Conservation (phyloP, 345 rosid species). For the Gynandropsis gynandra region DNA sequence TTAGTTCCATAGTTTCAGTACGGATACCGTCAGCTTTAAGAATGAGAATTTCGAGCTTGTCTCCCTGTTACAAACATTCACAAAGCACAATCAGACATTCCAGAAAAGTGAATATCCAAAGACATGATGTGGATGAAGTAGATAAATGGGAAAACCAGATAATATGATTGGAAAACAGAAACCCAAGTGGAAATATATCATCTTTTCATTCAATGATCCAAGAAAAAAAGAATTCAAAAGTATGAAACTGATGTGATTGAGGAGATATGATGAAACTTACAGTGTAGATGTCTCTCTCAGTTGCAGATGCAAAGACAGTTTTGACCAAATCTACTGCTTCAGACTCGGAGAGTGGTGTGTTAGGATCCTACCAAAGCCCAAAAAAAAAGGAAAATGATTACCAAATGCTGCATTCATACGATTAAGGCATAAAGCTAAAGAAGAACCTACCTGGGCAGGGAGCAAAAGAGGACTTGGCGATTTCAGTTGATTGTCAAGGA, state of each 20-base stretch:
- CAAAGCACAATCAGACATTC: no score
- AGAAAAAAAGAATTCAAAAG: no score
- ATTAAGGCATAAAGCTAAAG: neutral
- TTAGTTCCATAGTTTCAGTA: constrained; percentile 66
- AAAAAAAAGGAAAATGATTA: constrained; percentile 1
- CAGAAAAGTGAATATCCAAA: neutral
- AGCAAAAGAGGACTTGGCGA: constrained; percentile 94
- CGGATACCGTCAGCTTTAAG: constrained; percentile 65
- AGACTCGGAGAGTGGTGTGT: constrained; percentile 75
- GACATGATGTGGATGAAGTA: neutral
- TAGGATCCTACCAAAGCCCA: constrained; percentile 58
- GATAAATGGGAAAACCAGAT: neutral
- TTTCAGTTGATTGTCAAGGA: constrained; percentile 92
- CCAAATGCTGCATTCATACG: constrained; percentile 1
- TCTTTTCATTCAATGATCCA: no score
- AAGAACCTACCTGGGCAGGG: constrained; percentile 53
- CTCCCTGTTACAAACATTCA: constrained; percentile 46
- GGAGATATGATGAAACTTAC: constrained; percentile 60
- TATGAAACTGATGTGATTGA: no score
- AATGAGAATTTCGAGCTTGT: constrained; percentile 73
- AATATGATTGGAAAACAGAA: no score
- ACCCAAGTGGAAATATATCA: no score
- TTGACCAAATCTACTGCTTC: constrained; percentile 92
- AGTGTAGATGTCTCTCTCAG: constrained; percentile 96
- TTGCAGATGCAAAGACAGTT: constrained; percentile 89